Base-by-base conservation (phyloP, 164 flowering plant species). In the Umbellularia californica region DNA sequence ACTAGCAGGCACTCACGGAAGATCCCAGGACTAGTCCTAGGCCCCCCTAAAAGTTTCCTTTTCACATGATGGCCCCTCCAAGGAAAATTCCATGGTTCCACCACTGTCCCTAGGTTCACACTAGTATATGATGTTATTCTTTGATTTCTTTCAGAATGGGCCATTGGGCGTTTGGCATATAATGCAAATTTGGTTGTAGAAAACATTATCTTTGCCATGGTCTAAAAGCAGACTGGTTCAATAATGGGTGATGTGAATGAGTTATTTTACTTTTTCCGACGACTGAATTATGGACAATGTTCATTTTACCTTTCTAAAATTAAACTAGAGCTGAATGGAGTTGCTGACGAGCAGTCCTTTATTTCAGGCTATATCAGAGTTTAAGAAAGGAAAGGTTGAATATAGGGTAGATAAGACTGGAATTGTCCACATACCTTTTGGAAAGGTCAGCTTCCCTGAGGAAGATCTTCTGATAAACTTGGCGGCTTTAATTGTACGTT, bases 331-430 rank as follows among this genome's bases (percentile, higher is more conserved):
- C 17, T 55, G 60, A 55, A 55, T 55, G 60, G 13, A 55, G 2
- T 13, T 55, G 35, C 69, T 28, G 5, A 27, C 10, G 27, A 6
- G 41, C 33, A 41, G 17, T 50, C 35, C 33, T 19, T 72, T 55
- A 13, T 75, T 73, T 78, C 91, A 95, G 99, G 97, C 98, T 58
- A 90, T 95, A 79, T 92, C 85, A 73, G 99, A 95, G 81, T 95
- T 95, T 83, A 95, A 95, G 88, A 84, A 91, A 80, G 99, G 99
- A 4, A 95, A 95, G 81, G 95, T 92, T 62, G 98, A 93, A 80
- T 95, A 80, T 82, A 86, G 98, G 78, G 99, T 93, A 47, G 99
- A 95, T 83, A 95, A 95, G 83, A 92, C 97, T 17, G 98, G 99
- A 70, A 95, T 95, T 24, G 99, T 95, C 73, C 99, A 95, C 86